Evolutionary conservation across 75 land plant species (phyloP), one percentile per base, ranked within the genome.

Genomic region (Ceratopteris richardii): DNA sequence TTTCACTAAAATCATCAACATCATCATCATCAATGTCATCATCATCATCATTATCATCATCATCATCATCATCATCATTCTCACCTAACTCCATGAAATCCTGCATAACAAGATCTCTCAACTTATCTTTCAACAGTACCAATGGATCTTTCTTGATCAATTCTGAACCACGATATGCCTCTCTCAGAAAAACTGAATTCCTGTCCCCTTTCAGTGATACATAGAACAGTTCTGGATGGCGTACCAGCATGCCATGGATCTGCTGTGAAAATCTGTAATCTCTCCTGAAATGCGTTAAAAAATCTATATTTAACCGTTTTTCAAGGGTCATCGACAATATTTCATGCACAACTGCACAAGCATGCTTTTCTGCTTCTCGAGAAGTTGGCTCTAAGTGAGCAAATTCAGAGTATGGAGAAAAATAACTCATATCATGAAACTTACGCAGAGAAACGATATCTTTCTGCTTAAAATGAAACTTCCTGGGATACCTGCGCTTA

Each of bases 221-320:
- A 57, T 88, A 92, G 57, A 92, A 92, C 51, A 82, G 60, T 76
- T 92, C 90, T 1, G 95, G 97, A 51, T 92, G 97, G 57, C 90
- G 66, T 61, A 92, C 57, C 51, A 92, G 60, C 97, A 87, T 73
- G 28, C 64, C 86, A 52, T 85, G 64, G 56, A 90, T 53, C 70
- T 72, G 73, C 57, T 85, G 77, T 14, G 95, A 74, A 62, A 92
- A 71, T 47, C 82, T 82, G 66, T 82, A 82, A 20, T 88, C 97
- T 63, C 82, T 79, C 77, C 82, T 67, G 54, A 88, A 92, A 56
- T 80, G 95, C 0, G 93, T 88, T 37, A 92, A 61, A 65, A 82
- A 86, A 46, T 92, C 95, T 0, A 85, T 66, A n/a, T 80, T 54
- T 5, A 80, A 71, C 69, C 85, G 69, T 65, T 85, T 88, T 62